Conservation (phyloP, 306 rosid genomes). For the Castanopsis chinensis region DNA sequence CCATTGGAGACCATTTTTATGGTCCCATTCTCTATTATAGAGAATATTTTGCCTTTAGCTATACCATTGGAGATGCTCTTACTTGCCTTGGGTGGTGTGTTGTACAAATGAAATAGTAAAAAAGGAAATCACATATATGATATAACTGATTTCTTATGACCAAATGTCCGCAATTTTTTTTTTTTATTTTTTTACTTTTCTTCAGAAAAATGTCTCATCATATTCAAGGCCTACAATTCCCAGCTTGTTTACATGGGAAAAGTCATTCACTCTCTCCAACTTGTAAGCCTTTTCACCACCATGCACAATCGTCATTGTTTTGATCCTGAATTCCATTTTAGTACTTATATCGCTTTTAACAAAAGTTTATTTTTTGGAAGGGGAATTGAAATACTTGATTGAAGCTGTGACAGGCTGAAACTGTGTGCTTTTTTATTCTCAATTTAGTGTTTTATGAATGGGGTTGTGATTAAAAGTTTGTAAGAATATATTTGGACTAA, state of each 20-base stretch:
- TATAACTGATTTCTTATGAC: no score
- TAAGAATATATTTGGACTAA: not conserved
- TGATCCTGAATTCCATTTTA: not conserved
- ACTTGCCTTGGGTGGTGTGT: no score
- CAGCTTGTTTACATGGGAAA: constrained; percentile 93
- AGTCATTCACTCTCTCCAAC: constrained; percentile 83
- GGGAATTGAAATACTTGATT: not conserved
- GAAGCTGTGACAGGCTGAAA: not conserved
- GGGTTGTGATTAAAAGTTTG: not conserved
- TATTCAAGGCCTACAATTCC: constrained; percentile 83
- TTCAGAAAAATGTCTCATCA: constrained; percentile 7
- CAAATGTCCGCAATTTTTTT: no score
- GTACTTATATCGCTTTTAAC: not conserved
- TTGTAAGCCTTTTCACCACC: constrained; percentile 34
- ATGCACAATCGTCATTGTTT: not conserved
- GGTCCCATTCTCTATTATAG: no score
- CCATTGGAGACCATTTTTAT: no score
- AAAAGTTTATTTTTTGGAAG: not conserved
- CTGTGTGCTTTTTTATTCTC: not conserved
- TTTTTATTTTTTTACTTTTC: no score
- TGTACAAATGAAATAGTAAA: no score
- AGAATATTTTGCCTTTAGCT: no score
- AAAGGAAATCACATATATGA: no score
- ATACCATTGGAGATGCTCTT: no score
- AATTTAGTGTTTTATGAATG: not conserved